Evolutionary conservation across 176 grass and related monocot genomes (phyloP), one percentile per base, ranked within the genome.

Genomic region (Oryza meyeriana): DNA sequence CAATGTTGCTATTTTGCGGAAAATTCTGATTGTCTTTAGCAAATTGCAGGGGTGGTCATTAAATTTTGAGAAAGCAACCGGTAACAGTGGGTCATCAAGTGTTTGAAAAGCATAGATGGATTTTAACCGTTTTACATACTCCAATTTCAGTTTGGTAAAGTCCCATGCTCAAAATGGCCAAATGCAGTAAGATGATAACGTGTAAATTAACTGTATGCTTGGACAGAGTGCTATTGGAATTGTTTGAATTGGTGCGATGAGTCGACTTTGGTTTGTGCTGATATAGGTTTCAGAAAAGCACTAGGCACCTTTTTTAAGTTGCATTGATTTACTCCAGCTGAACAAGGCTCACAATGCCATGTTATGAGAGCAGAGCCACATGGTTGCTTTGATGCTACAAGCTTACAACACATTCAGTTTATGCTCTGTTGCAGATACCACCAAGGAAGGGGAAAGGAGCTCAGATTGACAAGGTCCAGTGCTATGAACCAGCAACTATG

Each of bases 401-500:
- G 55, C 2, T 34, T 75, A 50, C 25, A 71, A 13, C n/a, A 20
- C 81, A 50, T n/a, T 72, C 26, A 84, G 35, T 64, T 50, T 61
- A 39, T 81, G 70, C 41, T 78, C 35, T 79, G 12, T 47, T 87
- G 36, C 79, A 99, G 96, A 93, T 95, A 90, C 89, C 96, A 17
- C 89, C 96, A 25, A 87, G 90, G 57, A 95, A 88, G 89, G 90
- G 93, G 45, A 99, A 80, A 86, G 27, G 79, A 33, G 20, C 67
- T 22, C 96, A 95, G 77, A 79, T 76, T 22, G 93, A 99, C 72
- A 93, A 83, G 88, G 91, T 99, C 52, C 91, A 77, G 57, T 99
- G 96, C 85, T 99, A 99, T 22, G 96, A 99, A 50, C 96, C 96
- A 24, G 96, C 96, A 33, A 99, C 91, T 3, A 99, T 99, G 96